phyloP scores from a whole-genome alignment of 2,329 filamentous ascomycete genomes.

The Chaetomiaceae sp. region DNA sequence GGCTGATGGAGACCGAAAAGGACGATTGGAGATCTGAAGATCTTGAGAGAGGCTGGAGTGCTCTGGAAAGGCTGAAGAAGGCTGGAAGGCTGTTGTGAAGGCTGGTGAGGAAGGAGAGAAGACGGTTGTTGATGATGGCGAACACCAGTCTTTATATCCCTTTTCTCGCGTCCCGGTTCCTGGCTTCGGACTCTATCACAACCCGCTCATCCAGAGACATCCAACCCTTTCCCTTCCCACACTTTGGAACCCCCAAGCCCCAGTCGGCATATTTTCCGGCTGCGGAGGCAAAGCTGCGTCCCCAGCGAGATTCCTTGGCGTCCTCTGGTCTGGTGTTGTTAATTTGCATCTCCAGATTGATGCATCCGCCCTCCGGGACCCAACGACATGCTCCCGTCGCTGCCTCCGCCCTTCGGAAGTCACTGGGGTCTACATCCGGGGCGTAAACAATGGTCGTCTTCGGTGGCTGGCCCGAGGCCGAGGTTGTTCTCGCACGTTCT shows the following conservation, averaged over 20 bases:
- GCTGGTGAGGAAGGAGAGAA: slow-evolving; percentile 23
- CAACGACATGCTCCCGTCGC: slow-evolving; percentile 4
- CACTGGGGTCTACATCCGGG: slow-evolving; percentile 12
- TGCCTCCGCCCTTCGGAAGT: slow-evolving; percentile 18
- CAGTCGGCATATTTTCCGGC: slow-evolving; percentile 20
- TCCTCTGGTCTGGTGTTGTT: slow-evolving; percentile 23
- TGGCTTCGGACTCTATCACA: slow-evolving; percentile 8
- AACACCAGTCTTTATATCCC: slow-evolving; percentile 27
- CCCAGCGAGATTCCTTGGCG: slow-evolving; percentile 22
- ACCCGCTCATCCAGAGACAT: slow-evolving; percentile 15
- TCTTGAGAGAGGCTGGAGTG: slow-evolving; percentile 7
- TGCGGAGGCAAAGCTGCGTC: slow-evolving; percentile 22
- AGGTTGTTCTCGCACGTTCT: slow-evolving; percentile 11
- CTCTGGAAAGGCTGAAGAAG: slow-evolving; percentile 13
- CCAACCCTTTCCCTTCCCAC: neutral
- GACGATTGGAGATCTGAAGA: slow-evolving; percentile 13
- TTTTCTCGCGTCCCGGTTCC: slow-evolving; percentile 13
- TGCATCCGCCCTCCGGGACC: slow-evolving; percentile 13
- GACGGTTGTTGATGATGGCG: slow-evolving; percentile 17
- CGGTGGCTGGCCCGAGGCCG: slow-evolving; percentile 11
- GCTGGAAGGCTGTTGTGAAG: slow-evolving; percentile 16
- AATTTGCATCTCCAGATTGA: slow-evolving; percentile 27
- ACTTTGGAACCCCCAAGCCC: neutral
- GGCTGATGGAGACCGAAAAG: slow-evolving; percentile 16
- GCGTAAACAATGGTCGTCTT: slow-evolving; percentile 8